These are phyloP conservation scores for Hypomyces rosellus DNA, from an alignment of 2,329 filamentous ascomycete species.

Conservation along the genomic window DNA sequence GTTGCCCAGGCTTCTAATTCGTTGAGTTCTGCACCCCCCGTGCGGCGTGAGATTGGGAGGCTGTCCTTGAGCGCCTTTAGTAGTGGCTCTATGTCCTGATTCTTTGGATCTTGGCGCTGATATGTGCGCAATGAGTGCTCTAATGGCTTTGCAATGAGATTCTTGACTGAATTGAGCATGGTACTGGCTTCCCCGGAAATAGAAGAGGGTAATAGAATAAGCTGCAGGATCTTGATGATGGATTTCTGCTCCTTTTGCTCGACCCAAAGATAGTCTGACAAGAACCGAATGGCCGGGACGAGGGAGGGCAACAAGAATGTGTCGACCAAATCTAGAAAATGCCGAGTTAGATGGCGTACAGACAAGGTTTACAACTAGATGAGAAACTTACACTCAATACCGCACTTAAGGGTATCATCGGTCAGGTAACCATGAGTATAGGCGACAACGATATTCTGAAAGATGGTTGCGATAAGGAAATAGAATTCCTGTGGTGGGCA, in stretches of 20 bases:
- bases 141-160: conserved; percentile 62
- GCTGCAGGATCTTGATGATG: conserved; percentile 64
- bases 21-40: conserved; percentile 54
- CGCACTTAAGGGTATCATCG: conserved; percentile 65
- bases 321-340: conserved; percentile 59
- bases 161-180: conserved; percentile 66
- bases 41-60: conserved; percentile 53
- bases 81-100: conserved; percentile 64
- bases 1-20: conserved; percentile 64
- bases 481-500: conserved; percentile 82
- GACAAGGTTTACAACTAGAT: neutral
- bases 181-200: conserved; percentile 64
- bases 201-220: conserved; percentile 63
- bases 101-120: conserved; percentile 59
- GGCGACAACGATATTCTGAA: conserved; percentile 67
- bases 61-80: conserved; percentile 57
- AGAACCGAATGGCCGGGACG: conserved; percentile 65
- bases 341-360: neutral
- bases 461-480: conserved; percentile 67
- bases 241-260: conserved; percentile 61
- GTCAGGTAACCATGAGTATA: conserved; percentile 58
- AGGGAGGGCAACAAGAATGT: conserved; percentile 75
- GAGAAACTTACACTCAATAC: conserved; percentile 61
- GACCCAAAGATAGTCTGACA: conserved; percentile 64
- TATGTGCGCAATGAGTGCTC: conserved; percentile 61